These are phyloP conservation scores for Annulohypoxylon truncatum DNA, from an alignment of 2,329 filamentous ascomycete genomes.

Conservation along the genomic window DNA sequence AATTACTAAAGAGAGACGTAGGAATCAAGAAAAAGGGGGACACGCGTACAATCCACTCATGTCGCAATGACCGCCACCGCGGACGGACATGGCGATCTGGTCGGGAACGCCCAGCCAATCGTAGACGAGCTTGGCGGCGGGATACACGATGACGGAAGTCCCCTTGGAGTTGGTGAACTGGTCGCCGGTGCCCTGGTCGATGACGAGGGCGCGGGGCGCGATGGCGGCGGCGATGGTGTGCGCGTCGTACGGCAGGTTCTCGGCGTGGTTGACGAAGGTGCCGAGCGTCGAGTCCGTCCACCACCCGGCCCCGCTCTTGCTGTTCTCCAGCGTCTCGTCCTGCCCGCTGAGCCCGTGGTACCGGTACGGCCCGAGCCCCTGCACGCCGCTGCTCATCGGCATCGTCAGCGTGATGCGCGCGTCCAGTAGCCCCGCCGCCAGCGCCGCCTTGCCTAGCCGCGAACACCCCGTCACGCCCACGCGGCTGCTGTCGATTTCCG, in stretches of 20 bases:
- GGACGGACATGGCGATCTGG: slow-evolving; percentile 60
- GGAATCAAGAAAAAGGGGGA: not conserved
- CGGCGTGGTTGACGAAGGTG: slow-evolving; percentile 66
- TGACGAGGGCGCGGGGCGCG: slow-evolving; percentile 66
- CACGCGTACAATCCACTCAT: slow-evolving; percentile 59
- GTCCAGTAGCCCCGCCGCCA: slow-evolving; percentile 64
- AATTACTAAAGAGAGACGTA: not conserved
- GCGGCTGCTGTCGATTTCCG: slow-evolving; percentile 56
- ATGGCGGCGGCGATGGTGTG: slow-evolving; percentile 69
- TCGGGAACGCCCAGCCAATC: slow-evolving; percentile 64
- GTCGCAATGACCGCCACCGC: slow-evolving; percentile 61
- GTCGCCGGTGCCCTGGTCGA: slow-evolving; percentile 65
- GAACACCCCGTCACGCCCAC: slow-evolving; percentile 66
- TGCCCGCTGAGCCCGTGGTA: slow-evolving; percentile 59
- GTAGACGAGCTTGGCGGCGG: slow-evolving; percentile 64
- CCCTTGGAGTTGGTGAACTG: slow-evolving; percentile 62
- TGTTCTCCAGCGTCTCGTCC: slow-evolving; percentile 61
- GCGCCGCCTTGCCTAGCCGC: slow-evolving; percentile 64
- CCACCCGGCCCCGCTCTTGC: slow-evolving; percentile 64
- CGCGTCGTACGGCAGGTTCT: slow-evolving; percentile 66
- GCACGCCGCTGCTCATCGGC: slow-evolving; percentile 67
- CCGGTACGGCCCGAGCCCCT: slow-evolving; percentile 66
- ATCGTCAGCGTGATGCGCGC: slow-evolving; percentile 65
- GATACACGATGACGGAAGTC: slow-evolving; percentile 62
- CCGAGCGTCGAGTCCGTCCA: slow-evolving; percentile 66